These are phyloP conservation scores for Rhododendron williamsianum DNA, from an alignment of 148 eudicot genomes.

Conservation along the genomic window DNA sequence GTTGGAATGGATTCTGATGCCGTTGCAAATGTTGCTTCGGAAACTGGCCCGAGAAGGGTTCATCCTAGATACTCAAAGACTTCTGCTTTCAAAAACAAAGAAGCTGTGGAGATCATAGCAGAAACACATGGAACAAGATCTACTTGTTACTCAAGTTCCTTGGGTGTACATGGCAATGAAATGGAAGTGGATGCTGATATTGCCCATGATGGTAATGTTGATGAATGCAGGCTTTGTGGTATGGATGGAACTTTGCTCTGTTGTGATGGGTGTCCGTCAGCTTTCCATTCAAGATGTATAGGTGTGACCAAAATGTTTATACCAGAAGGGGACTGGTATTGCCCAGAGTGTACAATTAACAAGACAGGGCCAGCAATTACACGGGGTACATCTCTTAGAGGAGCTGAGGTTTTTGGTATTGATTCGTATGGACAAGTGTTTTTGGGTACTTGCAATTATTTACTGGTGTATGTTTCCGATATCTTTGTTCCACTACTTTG, in stretches of 20 bases:
- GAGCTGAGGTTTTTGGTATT: constrained; percentile 68
- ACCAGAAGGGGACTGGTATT: constrained; percentile 82
- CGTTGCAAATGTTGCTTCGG: constrained; percentile 22
- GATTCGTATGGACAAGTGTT: constrained; percentile 73
- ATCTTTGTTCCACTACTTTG: constrained; percentile 10
- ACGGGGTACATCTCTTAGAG: constrained; percentile 51
- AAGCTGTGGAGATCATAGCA: constrained; percentile 20
- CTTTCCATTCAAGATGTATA: constrained; percentile 93
- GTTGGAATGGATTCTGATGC: constrained; percentile 59
- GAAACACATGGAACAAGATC: constrained; percentile 20
- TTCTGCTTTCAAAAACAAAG: constrained; percentile 40
- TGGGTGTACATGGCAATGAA: constrained; percentile 22
- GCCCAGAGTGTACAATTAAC: constrained; percentile 76
- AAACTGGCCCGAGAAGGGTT: constrained; percentile 45
- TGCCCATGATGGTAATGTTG: constrained; percentile 67
- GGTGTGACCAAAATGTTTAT: constrained; percentile 67
- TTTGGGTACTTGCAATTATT: constrained; percentile 72
- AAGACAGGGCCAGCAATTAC: constrained; percentile 43
- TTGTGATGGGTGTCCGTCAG: constrained; percentile 94
- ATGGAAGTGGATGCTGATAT: constrained; percentile 26
- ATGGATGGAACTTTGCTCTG: constrained; percentile 93
- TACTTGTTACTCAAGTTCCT: constrained; percentile 16
- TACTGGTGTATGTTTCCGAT: constrained; percentile 76
- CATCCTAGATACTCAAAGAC: constrained; percentile 55
- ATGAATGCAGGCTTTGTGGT: constrained; percentile 93